phyloP scores from a whole-genome alignment of 257 asterid species.

The Lantana camara region DNA sequence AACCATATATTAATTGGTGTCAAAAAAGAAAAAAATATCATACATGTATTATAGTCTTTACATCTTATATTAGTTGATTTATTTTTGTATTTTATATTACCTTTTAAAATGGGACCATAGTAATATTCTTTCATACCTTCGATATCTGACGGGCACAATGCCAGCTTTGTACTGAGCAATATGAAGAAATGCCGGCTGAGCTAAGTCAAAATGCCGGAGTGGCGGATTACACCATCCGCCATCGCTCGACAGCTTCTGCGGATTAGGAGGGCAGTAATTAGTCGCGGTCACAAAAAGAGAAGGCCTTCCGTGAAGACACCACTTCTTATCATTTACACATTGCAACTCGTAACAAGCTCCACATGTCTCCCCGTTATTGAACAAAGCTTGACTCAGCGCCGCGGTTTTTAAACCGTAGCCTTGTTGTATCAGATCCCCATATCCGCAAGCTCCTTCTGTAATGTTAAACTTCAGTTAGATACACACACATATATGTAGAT shows the following conservation, averaged over 20 bases:
- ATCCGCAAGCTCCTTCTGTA: conserved; percentile 32
- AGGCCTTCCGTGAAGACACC: conserved; percentile 23
- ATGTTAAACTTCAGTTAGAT: not conserved
- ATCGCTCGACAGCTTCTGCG: not conserved
- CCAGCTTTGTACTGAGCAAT: conserved; percentile 31
- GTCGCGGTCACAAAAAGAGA: conserved; percentile 33
- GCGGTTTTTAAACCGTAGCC: conserved; percentile 29
- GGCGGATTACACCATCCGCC: conserved; percentile 37
- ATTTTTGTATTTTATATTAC: no score
- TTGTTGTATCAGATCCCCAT: conserved; percentile 7
- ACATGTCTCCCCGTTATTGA: conserved; percentile 26
- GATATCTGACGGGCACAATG: conserved; percentile 24
- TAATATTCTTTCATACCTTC: conserved; percentile 22
- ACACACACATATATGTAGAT: not conserved
- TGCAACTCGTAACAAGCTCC: conserved; percentile 34
- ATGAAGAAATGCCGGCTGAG: conserved; percentile 27
- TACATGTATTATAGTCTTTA: no score
- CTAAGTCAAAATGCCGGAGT: conserved; percentile 28
- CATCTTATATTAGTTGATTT: no score
- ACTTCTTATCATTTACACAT: conserved; percentile 1
- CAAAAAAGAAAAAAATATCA: no score
- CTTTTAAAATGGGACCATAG: no score
- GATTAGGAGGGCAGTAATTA: conserved; percentile 22
- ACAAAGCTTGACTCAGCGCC: conserved; percentile 27
- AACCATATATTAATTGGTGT: no score